phyloP scores from a whole-genome alignment of 805 yeast species.

The Nakazawaea populi region DNA sequence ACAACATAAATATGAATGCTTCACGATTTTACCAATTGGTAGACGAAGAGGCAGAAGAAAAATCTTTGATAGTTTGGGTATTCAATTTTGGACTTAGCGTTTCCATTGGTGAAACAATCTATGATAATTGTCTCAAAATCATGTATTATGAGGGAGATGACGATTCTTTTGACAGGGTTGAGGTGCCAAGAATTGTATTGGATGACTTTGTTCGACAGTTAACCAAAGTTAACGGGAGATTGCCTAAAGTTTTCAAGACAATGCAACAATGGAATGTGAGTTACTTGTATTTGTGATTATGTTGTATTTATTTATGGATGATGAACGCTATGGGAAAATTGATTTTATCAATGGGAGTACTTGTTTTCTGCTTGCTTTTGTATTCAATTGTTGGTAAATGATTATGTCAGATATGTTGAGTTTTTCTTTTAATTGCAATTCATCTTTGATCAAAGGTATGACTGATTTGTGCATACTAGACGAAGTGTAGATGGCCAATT shows the following conservation, averaged over 20 bases:
- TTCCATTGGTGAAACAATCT: constrained; percentile 1
- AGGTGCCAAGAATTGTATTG: constrained; percentile 26
- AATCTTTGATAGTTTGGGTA: constrained; percentile 37
- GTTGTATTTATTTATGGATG: not conserved
- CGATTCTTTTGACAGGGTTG: constrained; percentile 33
- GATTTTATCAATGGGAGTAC: constrained; percentile 59
- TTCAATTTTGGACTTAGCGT: constrained; percentile 36
- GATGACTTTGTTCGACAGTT: constrained; percentile 24
- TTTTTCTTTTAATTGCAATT: constrained; percentile 14
- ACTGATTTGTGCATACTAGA: constrained; percentile 3
- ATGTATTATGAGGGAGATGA: constrained; percentile 31
- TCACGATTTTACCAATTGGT: constrained; percentile 28
- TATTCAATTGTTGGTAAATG: constrained; percentile 43
- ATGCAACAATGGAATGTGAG: constrained; percentile 25
- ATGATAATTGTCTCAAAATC: constrained; percentile 34
- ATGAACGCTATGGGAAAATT: constrained; percentile 2
- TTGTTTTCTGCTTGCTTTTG: constrained; percentile 74
- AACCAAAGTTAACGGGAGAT: constrained; percentile 17
- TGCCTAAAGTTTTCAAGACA: constrained; percentile 27
- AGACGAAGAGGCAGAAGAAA: constrained; percentile 11
- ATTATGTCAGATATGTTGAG: constrained; percentile 11
- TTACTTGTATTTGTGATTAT: constrained; percentile 16
- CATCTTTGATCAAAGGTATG: constrained; percentile 2
- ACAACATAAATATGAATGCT: constrained; percentile 36
- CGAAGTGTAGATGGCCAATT: constrained; percentile 29